These are phyloP conservation scores for Trichoderma oligosporum DNA, from an alignment of 2,329 filamentous ascomycete genomes.

Conservation along the genomic window DNA sequence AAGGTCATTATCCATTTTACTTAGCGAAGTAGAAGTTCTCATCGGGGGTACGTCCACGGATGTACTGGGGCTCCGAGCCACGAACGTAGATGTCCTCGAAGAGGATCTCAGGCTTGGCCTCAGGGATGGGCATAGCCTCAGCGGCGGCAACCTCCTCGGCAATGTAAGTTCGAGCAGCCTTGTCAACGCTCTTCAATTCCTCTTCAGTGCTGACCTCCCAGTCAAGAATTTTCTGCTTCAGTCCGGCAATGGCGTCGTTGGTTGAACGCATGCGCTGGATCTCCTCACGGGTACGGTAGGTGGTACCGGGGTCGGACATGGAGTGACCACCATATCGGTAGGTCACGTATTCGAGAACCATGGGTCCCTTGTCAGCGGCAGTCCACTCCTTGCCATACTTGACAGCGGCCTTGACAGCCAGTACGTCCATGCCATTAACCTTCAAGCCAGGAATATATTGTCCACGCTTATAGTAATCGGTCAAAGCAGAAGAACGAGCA, in stretches of 20 bases:
- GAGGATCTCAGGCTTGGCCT: conserved; percentile 74
- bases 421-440: conserved; percentile 99
- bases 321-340: conserved; percentile 99
- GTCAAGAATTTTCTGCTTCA: conserved; percentile 97
- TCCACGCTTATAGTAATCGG: conserved; percentile 99
- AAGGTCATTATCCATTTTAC: conserved; percentile 27
- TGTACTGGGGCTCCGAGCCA: conserved; percentile 81
- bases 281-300: conserved; percentile 98
- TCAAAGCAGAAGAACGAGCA: conserved; percentile 87
- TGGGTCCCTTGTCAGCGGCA: conserved; percentile 76
- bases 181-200: conserved; percentile 94
- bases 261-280: conserved; percentile 99
- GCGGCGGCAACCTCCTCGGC: conserved; percentile 87
- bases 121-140: conserved; percentile 81
- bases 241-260: conserved; percentile 94
- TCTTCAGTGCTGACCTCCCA: conserved; percentile 90
- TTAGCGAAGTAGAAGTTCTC: conserved; percentile 90
- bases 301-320: conserved; percentile 99
- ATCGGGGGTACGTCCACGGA: conserved; percentile 82
- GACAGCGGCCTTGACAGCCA: conserved; percentile 94
- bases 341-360: conserved; percentile 98
- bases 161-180: conserved; percentile 80
- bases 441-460: conserved; percentile 99
- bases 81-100: conserved; percentile 95
- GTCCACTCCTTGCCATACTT: conserved; percentile 91